phyloP scores from a whole-genome alignment of 805 yeast species.

The Starmerella cellae region DNA sequence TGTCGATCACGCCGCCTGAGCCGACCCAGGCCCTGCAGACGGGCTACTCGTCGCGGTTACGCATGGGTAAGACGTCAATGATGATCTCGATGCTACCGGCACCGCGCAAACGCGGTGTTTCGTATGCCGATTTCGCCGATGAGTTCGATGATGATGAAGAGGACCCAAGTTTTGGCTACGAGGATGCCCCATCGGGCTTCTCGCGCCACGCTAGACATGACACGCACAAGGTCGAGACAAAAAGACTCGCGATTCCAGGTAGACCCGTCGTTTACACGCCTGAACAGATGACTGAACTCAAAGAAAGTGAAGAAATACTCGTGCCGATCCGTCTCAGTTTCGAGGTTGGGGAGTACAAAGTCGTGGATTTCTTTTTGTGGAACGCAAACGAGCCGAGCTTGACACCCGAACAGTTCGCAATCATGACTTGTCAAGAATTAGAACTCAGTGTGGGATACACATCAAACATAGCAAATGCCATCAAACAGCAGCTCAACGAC shows the following conservation, averaged over 20 bases:
- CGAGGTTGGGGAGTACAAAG: conserved; percentile 41
- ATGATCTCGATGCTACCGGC: conserved; percentile 62
- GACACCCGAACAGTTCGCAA: conserved; percentile 64
- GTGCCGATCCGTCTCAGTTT: conserved; percentile 56
- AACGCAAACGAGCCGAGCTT: conserved; percentile 49
- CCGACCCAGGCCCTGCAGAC: conserved; percentile 70
- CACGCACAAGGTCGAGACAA: conserved; percentile 22
- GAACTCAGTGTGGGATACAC: conserved; percentile 54
- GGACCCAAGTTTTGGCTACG: conserved; percentile 24
- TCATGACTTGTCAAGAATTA: conserved; percentile 65
- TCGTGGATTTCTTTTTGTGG: conserved; percentile 65
- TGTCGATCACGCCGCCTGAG: conserved; percentile 5
- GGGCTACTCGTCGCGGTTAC: conserved; percentile 56
- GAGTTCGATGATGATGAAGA: conserved; percentile 43
- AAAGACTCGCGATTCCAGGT: conserved; percentile 33
- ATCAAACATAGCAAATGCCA: conserved; percentile 55
- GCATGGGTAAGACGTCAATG: conserved; percentile 60
- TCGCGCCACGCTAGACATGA: conserved; percentile 12
- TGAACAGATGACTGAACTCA: conserved; percentile 28
- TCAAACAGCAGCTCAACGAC: conserved; percentile 70
- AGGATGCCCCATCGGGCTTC: conserved; percentile 7
- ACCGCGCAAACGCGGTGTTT: conserved; percentile 59
- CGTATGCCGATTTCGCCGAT: conserved; percentile 73
- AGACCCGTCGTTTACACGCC: conserved; percentile 29
- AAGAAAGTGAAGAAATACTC: conserved; percentile 34